phyloP scores from a whole-genome alignment of 164 flowering plant species.

The Chloranthus sessilifolius region DNA sequence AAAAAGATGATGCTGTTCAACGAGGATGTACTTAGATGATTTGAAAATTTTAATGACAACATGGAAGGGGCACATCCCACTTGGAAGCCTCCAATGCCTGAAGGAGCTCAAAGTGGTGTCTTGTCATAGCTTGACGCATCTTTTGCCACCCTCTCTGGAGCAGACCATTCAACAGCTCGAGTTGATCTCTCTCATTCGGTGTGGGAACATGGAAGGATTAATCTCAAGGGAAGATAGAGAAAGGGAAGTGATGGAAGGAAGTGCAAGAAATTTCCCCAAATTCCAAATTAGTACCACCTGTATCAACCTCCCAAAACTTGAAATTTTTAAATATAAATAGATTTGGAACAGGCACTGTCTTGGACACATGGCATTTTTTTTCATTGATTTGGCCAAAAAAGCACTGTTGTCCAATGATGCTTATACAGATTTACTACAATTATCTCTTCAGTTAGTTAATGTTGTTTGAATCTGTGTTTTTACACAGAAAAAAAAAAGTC shows the following conservation, averaged over 20 bases:
- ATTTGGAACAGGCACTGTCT: no score
- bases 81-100: background rate
- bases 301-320: conserved; percentile 1
- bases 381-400: no score
- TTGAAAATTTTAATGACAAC: background rate
- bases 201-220: background rate
- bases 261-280: no score
- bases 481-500: no score
- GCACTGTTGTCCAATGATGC: no score
- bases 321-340: background rate
- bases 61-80: conserved; percentile 2
- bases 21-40: background rate
- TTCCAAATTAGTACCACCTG: background rate
- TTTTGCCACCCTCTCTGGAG: background rate
- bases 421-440: no score
- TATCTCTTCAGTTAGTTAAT: no score
- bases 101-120: background rate
- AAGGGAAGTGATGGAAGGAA: no score
- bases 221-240: background rate
- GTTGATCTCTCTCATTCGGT: background rate
- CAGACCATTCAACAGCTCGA: background rate
- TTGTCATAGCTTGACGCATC: background rate
- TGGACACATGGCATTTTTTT: no score
- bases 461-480: no score
- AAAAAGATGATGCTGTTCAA: background rate